phyloP scores from a whole-genome alignment of 306 rosid species.

The Ochetophila trinervis region DNA sequence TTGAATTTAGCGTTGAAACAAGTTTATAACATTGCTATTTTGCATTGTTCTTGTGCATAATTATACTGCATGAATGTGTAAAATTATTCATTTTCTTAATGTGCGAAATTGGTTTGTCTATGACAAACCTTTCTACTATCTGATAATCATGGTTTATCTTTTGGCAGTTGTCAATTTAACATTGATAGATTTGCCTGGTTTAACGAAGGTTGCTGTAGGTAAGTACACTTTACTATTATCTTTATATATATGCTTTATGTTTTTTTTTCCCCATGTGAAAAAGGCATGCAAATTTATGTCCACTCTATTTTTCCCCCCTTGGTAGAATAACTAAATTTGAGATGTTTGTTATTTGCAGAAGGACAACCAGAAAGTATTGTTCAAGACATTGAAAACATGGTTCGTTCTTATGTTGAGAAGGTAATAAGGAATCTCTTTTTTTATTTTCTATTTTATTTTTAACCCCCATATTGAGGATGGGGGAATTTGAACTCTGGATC shows the following conservation, averaged over 20 bases:
- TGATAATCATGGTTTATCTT: constrained; percentile 24
- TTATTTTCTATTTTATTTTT: background rate
- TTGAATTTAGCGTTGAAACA: background rate
- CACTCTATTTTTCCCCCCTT: background rate
- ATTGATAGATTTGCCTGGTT: constrained; percentile 58
- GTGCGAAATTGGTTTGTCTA: constrained; percentile 3
- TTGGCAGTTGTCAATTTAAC: constrained; percentile 62
- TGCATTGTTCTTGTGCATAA: background rate
- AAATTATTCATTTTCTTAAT: background rate
- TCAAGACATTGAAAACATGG: constrained; percentile 73
- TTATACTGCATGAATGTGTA: background rate
- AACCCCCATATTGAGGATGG: background rate
- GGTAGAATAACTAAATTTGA: constrained; percentile 13
- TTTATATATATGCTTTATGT: background rate
- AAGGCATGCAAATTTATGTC: background rate
- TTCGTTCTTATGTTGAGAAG: constrained; percentile 66
- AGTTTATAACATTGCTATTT: background rate
- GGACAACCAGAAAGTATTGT: constrained; percentile 75
- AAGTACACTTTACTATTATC: constrained; percentile 12
- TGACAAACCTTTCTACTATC: constrained; percentile 11
- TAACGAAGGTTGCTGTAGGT: constrained; percentile 70
- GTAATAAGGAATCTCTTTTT: constrained; percentile 28
- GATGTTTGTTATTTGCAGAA: constrained; percentile 40
- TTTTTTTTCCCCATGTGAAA: background rate
- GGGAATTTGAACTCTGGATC: too few relatives aligned